phyloP scores from a whole-genome alignment of 768 basidiomycete species.

The Glaciozyma antarctica region DNA sequence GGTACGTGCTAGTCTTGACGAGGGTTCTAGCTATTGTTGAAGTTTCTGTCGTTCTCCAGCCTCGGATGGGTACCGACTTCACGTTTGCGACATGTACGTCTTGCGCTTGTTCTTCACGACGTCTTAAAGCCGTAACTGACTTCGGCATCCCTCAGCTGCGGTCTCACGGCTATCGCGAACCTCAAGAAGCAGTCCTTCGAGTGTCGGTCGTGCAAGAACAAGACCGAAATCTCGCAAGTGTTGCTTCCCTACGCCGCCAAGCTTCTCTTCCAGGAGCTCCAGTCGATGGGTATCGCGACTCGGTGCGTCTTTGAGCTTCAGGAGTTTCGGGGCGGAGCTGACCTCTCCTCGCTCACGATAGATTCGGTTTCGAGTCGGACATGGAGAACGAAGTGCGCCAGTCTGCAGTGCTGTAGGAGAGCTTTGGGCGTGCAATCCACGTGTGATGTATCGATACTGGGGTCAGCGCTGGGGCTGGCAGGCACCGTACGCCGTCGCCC shows the following conservation, averaged over 20 bases:
- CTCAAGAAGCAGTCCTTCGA: constrained; percentile 99
- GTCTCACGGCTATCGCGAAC: constrained; percentile 93
- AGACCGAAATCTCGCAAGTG: constrained; percentile 54
- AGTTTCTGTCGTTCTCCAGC: no score
- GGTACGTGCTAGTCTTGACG: constrained; percentile 46
- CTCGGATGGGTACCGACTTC: constrained; percentile 73
- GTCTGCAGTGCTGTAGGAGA: no score
- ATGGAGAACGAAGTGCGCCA: no score
- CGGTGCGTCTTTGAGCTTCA: constrained; percentile 43
- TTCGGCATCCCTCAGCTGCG: constrained; percentile 54
- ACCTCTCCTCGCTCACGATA: no score
- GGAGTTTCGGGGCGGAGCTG: no score
- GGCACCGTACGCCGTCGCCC: no score
- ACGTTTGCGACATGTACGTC: constrained; percentile 88
- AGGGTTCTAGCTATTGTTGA: no score
- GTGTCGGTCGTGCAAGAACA: constrained; percentile 95
- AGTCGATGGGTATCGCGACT: constrained; percentile 90
- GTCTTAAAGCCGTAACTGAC: not conserved
- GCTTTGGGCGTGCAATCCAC: no score
- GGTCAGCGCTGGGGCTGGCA: no score
- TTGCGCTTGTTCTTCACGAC: not conserved
- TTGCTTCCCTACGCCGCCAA: constrained; percentile 95
- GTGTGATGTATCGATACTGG: no score
- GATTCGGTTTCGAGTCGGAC: no score
- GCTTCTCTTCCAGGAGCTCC: constrained; percentile 57